These are phyloP conservation scores for Phytophthora europaea DNA, from an alignment of 352 stramenopile species.

Conservation along the genomic window DNA sequence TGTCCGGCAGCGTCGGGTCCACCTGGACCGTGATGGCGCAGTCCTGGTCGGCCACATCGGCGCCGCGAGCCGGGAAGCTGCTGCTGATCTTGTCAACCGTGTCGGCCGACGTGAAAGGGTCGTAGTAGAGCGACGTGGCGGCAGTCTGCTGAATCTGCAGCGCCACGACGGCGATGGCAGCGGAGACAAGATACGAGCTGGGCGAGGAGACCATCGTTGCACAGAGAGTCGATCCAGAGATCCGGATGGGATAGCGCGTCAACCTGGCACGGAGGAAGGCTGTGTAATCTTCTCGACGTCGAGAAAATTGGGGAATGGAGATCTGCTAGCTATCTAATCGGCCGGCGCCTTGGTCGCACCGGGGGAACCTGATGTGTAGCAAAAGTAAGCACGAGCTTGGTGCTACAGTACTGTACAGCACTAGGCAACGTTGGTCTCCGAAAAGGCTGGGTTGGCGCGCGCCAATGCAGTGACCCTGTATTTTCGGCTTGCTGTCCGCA, in stretches of 20 bases:
- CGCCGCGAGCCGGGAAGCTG: slow-evolving; percentile 19
- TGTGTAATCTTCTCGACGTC: slow-evolving; percentile 38
- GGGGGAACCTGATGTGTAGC: neutral
- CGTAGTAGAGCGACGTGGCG: slow-evolving; percentile 34
- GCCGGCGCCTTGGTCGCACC: neutral
- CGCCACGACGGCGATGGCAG: slow-evolving; percentile 24
- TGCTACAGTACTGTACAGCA: neutral
- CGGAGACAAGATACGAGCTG: slow-evolving; percentile 38
- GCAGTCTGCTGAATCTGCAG: slow-evolving; percentile 32
- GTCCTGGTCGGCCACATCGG: slow-evolving; percentile 21
- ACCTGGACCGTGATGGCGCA: slow-evolving; percentile 16
- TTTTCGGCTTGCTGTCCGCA: slow-evolving; percentile 14
- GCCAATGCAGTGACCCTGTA: neutral
- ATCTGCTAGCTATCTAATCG: neutral
- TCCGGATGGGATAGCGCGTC: slow-evolving; percentile 25
- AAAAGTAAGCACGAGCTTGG: neutral
- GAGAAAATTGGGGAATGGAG: slow-evolving; percentile 40
- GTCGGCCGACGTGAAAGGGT: slow-evolving; percentile 9
- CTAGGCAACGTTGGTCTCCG: slow-evolving; percentile 2
- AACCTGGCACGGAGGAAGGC: slow-evolving; percentile 30
- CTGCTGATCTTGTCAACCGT: slow-evolving; percentile 19
- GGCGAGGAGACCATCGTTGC: slow-evolving; percentile 38
- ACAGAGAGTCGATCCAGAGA: slow-evolving; percentile 20
- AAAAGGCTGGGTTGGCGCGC: neutral
- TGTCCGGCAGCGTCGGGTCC: slow-evolving; percentile 39